A percentile compares a stretch with the other conserved stretches of the same genome.
Evolutionary conservation across 2,329 filamentous ascomycete species (phyloP).

Genomic region (Aspergillus costaricaensis): DNA sequence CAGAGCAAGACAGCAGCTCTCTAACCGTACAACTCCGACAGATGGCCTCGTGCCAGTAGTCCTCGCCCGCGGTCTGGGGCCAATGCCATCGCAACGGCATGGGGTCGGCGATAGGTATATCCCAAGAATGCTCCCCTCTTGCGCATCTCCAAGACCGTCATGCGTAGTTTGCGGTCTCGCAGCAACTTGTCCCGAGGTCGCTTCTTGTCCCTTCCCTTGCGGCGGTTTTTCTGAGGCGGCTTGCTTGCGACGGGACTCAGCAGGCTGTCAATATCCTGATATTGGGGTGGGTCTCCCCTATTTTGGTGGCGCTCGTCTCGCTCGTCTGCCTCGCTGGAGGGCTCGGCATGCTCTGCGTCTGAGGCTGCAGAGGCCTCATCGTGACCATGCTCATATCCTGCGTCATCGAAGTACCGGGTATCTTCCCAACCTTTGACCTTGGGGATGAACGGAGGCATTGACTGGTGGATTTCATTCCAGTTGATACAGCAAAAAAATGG

Average conservation of each 20-base stretch:
- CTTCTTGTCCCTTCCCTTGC: constrained; percentile 68
- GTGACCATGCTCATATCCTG: constrained; percentile 54
- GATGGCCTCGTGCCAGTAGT: constrained; percentile 24
- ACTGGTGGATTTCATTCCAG: constrained; percentile 73
- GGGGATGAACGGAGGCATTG: constrained; percentile 77
- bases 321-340: constrained; percentile 12
- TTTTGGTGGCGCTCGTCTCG: neutral
- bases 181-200: constrained; percentile 82
- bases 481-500: constrained; percentile 78
- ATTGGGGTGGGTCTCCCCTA: neutral
- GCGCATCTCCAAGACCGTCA: constrained; percentile 72
- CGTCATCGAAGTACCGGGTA: constrained; percentile 87
- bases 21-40: constrained; percentile 29
- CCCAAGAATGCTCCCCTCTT: constrained; percentile 84
- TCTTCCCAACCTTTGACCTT: constrained; percentile 68
- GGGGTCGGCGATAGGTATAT: constrained; percentile 72
- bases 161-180: constrained; percentile 68
- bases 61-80: constrained; percentile 36
- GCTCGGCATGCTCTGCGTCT: constrained; percentile 11
- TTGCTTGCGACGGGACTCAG: constrained; percentile 44
- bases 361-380: constrained; percentile 19
- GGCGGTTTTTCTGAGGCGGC: constrained; percentile 12
- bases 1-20: neutral
- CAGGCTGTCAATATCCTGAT: constrained; percentile 26
- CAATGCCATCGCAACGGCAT: constrained; percentile 37